Evolutionary conservation across 23 red algal species (phyloP), one percentile per base, ranked within the genome.

Genomic region (Gracilaria domingensis): DNA sequence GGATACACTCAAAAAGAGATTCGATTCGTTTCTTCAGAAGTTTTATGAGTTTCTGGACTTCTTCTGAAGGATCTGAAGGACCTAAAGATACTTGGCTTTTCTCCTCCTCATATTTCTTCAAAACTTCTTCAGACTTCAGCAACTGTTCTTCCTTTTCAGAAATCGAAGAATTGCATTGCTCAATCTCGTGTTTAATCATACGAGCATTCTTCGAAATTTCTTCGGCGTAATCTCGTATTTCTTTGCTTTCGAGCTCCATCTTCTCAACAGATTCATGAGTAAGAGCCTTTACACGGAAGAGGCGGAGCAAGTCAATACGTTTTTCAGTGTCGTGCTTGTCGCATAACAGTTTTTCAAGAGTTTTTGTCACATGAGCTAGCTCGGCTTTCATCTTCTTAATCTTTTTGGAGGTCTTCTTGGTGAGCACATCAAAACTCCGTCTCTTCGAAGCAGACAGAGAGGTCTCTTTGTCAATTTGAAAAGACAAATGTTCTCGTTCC

Each of bases 311-410:
- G 72, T 77, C 72, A 30, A 77, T 77, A 34, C 72, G 72, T 20
- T 77, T 77, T 17, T 77, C 72, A 51, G 72, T 77, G 39, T 77
- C 72, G 20, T 49, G 72, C 42, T 77, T 77, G 72, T 77, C 72
- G 45, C 72, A 45, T 25, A 77, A 30, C 42, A 77, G 39, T 26
- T 50, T 77, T 50, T 77, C 72, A 42, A 77, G 72, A 28, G 72
- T 77, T 5, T 77, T 33, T 77, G 72, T 49, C 11, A 77, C 39
- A 30, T 77, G 72, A 45, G 38, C 23, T 3, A 77, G 72, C 40
- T 77, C 72, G 0, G 40, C 72, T 26, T 51, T 45, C 72, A 77
- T 49, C 42, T 30, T 77, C 39, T 77, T 77, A 25, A 77, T 77
- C 45, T 77, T 77, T 42, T 50, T 77, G 42, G 38, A 51, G 72